Base-by-base conservation (phyloP, 176 grass and related monocot species). In the Panicum miliaceum region DNA sequence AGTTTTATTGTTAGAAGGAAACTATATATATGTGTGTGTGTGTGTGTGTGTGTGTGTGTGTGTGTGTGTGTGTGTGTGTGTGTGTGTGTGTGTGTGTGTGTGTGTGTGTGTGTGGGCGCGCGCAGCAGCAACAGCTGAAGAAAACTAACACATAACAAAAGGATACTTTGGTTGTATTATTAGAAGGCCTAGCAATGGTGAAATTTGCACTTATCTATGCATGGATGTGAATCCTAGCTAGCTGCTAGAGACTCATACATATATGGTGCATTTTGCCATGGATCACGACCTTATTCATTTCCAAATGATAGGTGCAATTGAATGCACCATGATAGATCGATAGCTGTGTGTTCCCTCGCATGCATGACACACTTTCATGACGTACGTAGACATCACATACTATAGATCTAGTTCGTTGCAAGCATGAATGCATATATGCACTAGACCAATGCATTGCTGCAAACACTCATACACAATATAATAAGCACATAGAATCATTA, bases 261-360 rank as follows among this genome's bases (percentile, higher is more conserved):
- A 45, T 26, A 22, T 40, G 25, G 15, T 73, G 27, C 35, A 16
- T 19, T 16, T 50, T 18, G 47, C 15, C 25, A 22, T 4, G 40
- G 22, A 45, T 14, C 41, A 65, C 16, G 41, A 32, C 6, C 42
- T 36, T 43, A 25, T 74, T 74, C 29, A 76, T 64, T 43, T 57
- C 40, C 27, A 86, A 85, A 86, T 78, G 79, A 47, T 78, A 64
- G 20, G 25, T 62, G 41, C 27, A 71, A 32, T 19, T 57, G 48
- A 86, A 78, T 82, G 27, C 72, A 47, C 8, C 64, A 78, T 66
- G 29, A 47, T 56, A 68, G 66, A 12, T 32, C 16, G 7, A 27
- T 15, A 76, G 14, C 18, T 57, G 10, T 42, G 12, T 75, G 18
- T 18, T 65, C n/a, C 9, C 25, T 75, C 25, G 1, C 1, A 84